phyloP scores from a whole-genome alignment of 2,329 filamentous ascomycete genomes.

The Samsoniella hepiali region DNA sequence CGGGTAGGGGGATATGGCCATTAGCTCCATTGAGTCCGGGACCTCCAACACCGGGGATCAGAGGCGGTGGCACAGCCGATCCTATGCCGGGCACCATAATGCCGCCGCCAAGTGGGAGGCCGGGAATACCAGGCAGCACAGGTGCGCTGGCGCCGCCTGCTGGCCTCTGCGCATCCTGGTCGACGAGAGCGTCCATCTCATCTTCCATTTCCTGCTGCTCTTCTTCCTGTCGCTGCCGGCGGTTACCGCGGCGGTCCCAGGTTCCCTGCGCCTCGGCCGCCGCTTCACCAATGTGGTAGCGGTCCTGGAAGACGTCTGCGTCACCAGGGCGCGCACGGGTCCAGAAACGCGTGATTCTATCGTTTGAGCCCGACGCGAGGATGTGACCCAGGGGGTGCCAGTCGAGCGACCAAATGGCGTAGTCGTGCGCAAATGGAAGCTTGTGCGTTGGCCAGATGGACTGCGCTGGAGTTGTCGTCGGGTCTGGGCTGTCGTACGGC shows the following conservation, averaged over 20 bases:
- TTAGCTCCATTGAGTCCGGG: constrained; percentile 29
- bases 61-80: constrained; percentile 39
- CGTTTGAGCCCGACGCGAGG: constrained; percentile 91
- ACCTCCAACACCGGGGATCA: constrained; percentile 50
- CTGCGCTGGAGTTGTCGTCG: constrained; percentile 74
- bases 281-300: constrained; percentile 91
- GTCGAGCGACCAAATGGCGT: constrained; percentile 94
- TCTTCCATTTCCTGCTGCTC: constrained; percentile 93
- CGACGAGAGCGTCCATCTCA: constrained; percentile 86
- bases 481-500: constrained; percentile 82
- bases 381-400: constrained; percentile 98
- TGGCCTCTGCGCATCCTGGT: constrained; percentile 69
- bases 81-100: constrained; percentile 39
- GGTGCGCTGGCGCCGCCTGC: constrained; percentile 29
- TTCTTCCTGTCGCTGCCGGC: constrained; percentile 79
- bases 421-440: constrained; percentile 84
- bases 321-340: constrained; percentile 86
- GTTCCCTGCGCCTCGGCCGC: constrained; percentile 94
- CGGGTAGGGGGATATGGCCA: constrained; percentile 44
- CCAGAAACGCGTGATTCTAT: constrained; percentile 96
- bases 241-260: constrained; percentile 76
- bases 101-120: constrained; percentile 45
- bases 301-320: constrained; percentile 78
- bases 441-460: constrained; percentile 91
- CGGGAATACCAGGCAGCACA: constrained; percentile 54